These are phyloP conservation scores for Magnusiomyces tetraspermus DNA, from an alignment of 1,139 yeast species.

Conservation along the genomic window DNA sequence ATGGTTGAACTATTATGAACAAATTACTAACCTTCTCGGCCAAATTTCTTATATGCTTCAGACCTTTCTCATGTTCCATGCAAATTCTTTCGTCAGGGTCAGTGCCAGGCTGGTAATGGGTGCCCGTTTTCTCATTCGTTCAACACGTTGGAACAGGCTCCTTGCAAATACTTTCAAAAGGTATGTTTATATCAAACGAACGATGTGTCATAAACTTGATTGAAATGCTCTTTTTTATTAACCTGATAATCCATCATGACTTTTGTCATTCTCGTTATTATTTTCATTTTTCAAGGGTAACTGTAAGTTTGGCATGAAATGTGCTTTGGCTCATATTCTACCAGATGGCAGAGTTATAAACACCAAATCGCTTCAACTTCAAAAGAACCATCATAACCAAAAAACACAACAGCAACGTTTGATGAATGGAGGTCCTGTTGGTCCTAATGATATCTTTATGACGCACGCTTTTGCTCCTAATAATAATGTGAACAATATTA, in stretches of 20 bases:
- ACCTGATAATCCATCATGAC: neutral
- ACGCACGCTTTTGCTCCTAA: no score
- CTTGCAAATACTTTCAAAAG: conserved; percentile 87
- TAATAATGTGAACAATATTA: conserved; percentile 2
- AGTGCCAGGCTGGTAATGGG: conserved; percentile 85
- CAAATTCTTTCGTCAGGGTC: conserved; percentile 81
- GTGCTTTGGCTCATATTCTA: conserved; percentile 83
- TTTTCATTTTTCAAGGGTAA: conserved; percentile 42
- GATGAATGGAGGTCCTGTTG: neutral
- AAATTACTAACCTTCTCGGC: no score
- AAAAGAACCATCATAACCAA: conserved; percentile 13
- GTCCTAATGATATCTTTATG: neutral
- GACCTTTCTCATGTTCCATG: conserved; percentile 89
- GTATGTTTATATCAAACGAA: conserved; percentile 17
- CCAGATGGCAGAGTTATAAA: conserved; percentile 85
- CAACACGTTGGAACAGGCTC: conserved; percentile 57
- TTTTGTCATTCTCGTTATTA: neutral
- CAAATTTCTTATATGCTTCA: conserved; percentile 14
- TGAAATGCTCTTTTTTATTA: neutral
- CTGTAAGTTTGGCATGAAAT: conserved; percentile 85
- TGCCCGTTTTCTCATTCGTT: conserved; percentile 87
- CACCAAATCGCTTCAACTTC: conserved; percentile 32
- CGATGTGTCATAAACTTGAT: no score
- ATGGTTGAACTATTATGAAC: no score
- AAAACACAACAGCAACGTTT: conserved; percentile 9